Conservation (phyloP, 768 basidiomycete species). For the Amanita polypyramis region DNA sequence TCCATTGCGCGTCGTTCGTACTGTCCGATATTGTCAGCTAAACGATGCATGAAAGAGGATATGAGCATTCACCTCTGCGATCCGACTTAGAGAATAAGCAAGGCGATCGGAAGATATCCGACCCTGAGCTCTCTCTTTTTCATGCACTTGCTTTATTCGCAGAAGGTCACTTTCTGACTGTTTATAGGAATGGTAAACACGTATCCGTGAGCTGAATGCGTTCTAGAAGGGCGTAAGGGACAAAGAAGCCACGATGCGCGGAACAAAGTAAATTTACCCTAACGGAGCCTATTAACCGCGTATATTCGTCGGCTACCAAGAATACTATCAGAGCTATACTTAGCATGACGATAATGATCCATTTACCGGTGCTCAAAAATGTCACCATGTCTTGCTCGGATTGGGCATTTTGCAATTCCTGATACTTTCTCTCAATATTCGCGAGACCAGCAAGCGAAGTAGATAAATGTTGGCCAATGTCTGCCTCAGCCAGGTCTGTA, state of each 20-base stretch:
- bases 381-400: slow-evolving; percentile 76
- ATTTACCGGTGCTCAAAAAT: slow-evolving; percentile 62
- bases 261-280: slow-evolving; percentile 38
- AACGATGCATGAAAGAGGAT: neutral
- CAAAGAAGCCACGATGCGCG: neutral
- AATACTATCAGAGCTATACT: slow-evolving; percentile 1
- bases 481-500: slow-evolving; percentile 60
- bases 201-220: slow-evolving; percentile 81
- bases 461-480: slow-evolving; percentile 65
- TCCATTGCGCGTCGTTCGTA: slow-evolving; percentile 80
- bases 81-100: slow-evolving; percentile 63
- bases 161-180: slow-evolving; percentile 63
- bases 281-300: slow-evolving; percentile 82
- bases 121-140: slow-evolving; percentile 74
- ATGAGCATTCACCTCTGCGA: slow-evolving; percentile 59
- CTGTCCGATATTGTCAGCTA: slow-evolving; percentile 24
- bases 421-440: slow-evolving; percentile 62
- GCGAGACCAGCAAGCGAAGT: slow-evolving; percentile 60
- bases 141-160: slow-evolving; percentile 67
- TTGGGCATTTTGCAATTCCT: slow-evolving; percentile 65
- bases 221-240: slow-evolving; percentile 32
- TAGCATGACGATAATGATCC: neutral
- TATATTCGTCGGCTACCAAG: slow-evolving; percentile 72
- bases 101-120: slow-evolving; percentile 59
- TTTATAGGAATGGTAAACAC: slow-evolving; percentile 76